Evolutionary conservation across 1,284 basidiomycete genomes (phyloP), one percentile per base, ranked within the genome.

Genomic region (Microbotryomycetes sp.): DNA sequence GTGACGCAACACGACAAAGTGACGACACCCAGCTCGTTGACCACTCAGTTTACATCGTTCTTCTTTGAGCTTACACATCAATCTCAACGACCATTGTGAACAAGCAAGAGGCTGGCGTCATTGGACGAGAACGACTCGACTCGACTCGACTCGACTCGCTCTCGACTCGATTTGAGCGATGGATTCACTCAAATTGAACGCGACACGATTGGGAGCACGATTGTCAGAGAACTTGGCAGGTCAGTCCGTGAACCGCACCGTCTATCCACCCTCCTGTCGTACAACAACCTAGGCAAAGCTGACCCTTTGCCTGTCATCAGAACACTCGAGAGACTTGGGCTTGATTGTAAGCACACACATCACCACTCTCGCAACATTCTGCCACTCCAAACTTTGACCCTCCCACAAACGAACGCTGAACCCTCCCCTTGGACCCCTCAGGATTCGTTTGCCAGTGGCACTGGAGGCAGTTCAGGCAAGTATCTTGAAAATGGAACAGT

Each of bases 401-500:
- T 19, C 15, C 25, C 6, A 0, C 30, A 19, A 2, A 3, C 3
- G 6, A 9, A 4, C 9, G 56, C 46, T 56, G 29, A 56, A 29
- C 36, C 22, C 25, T 47, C 12, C 36, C 2, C 6, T 30, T 29
- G 15, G n/a, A 6, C 23, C 22, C 30, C 26, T 52, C 49, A 68
- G 67, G 65, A 69, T 55, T 58, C 65, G 4, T 67, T 66, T 49
- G 67, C 62, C 7, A 59, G 59, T 14, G 68, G 62, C 19, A 63
- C 53, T 28, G 64, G 62, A 2, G 68, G 64, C 22, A 60, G 65
- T 5, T 59, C 71, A 3, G 70, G 70, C 47, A 61, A 65, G 51
- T 72, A 71, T 58, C 65, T 73, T 31, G 72, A 73, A 58, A 68
- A 60, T 25, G 70, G 71, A 49, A 60, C 66, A 1, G 67, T 69